These are phyloP conservation scores for Favolaschia claudopus DNA, from an alignment of 768 basidiomycete genomes.

Conservation along the genomic window DNA sequence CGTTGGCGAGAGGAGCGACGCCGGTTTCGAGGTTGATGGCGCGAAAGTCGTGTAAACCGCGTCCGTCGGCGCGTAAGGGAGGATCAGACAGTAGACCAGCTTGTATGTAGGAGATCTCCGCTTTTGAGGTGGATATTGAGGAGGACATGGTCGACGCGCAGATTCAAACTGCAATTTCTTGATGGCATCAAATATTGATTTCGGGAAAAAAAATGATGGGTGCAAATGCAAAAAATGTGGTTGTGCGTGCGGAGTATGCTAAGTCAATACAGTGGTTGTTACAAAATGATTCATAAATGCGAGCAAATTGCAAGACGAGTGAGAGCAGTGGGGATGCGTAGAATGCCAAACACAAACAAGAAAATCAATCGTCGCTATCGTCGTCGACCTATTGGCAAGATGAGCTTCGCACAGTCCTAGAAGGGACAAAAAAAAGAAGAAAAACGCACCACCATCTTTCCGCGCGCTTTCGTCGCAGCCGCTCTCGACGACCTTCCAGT, in stretches of 20 bases:
- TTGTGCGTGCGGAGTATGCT: too few species aligned
- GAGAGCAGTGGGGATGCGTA: too few species aligned
- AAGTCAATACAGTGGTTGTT: too few species aligned
- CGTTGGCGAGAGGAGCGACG: slow-evolving; percentile 82
- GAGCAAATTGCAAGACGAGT: too few species aligned
- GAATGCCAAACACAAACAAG: background rate
- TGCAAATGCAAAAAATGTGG: too few species aligned
- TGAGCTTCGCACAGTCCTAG: background rate
- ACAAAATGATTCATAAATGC: too few species aligned
- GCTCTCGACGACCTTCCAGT: slow-evolving; percentile 65
- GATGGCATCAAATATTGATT: too few species aligned
- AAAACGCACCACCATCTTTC: slow-evolving; percentile 65
- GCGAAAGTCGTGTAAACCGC: slow-evolving; percentile 70
- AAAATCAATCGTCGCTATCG: slow-evolving; percentile 39
- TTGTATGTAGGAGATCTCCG: slow-evolving; percentile 81
- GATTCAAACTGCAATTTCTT: too few species aligned
- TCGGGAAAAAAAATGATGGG: too few species aligned
- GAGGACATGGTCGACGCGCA: slow-evolving; percentile 14
- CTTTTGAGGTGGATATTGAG: slow-evolving; percentile 66
- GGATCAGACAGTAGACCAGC: slow-evolving; percentile 64
- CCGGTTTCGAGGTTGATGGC: slow-evolving; percentile 78
- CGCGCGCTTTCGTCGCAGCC: slow-evolving; percentile 73
- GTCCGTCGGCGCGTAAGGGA: slow-evolving; percentile 81
- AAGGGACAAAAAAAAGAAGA: background rate
- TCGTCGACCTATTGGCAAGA: slow-evolving; percentile 33